Conservation (phyloP, 2,329 filamentous ascomycete species). For the Alternaria longipes region DNA sequence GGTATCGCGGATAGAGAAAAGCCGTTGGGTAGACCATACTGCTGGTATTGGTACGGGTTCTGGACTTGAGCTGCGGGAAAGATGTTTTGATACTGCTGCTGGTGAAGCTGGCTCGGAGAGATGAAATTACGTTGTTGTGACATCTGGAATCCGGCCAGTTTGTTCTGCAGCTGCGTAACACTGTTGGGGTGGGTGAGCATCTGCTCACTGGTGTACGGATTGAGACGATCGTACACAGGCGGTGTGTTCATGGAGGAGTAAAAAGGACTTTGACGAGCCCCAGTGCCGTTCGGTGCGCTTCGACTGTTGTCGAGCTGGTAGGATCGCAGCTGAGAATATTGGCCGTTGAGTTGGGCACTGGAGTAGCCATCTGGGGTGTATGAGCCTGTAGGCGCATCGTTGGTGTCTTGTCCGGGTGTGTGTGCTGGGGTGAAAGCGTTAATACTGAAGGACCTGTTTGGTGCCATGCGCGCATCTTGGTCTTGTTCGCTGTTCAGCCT, state of each 20-base stretch:
- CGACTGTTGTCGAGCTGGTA: conserved; percentile 55
- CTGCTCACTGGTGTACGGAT: conserved; percentile 55
- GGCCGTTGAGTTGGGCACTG: conserved; percentile 41
- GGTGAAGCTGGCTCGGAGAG: conserved; percentile 44
- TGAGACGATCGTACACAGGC: conserved; percentile 54
- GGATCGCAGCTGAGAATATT: conserved; percentile 50
- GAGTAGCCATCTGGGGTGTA: conserved; percentile 50
- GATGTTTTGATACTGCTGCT: conserved; percentile 45
- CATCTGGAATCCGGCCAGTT: conserved; percentile 59
- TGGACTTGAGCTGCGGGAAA: conserved; percentile 50
- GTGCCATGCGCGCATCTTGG: conserved; percentile 42
- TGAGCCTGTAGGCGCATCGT: conserved; percentile 35
- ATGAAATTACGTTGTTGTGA: conserved; percentile 52
- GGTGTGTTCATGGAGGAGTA: conserved; percentile 59
- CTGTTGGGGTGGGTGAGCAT: conserved; percentile 56
- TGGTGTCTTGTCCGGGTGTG: conserved; percentile 33
- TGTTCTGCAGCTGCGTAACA: conserved; percentile 58
- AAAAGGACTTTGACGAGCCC: conserved; percentile 57
- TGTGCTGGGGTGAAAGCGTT: conserved; percentile 37
- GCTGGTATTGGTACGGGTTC: conserved; percentile 46
- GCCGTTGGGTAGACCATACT: conserved; percentile 49
- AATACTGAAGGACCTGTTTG: conserved; percentile 46
- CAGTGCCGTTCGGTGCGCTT: conserved; percentile 55
- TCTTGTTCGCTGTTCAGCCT: conserved; percentile 49
- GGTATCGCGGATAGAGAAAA: conserved; percentile 47